Percentiles rank a stretch among this genome's conserved stretches.
Conservation (phyloP, 257 asterid species). For the Salvia hispanica region DNA sequence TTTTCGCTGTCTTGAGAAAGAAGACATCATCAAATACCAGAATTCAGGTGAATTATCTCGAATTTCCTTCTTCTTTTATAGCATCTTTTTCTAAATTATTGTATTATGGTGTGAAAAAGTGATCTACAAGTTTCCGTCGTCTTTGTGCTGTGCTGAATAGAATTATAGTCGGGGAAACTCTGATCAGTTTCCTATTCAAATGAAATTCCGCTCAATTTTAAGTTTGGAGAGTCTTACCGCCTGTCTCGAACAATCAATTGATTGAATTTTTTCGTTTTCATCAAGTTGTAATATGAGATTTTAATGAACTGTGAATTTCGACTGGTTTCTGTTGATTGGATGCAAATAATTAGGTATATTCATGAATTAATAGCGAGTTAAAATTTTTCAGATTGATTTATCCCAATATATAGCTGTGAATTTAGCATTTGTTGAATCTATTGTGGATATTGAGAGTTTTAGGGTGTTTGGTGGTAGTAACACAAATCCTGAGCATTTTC, state of each 20-base stretch:
- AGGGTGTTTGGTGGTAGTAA: neutral
- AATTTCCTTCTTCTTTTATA: neutral
- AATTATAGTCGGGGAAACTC: neutral
- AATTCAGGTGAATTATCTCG: slow-evolving; percentile 29
- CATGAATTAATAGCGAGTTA: neutral
- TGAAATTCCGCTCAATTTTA: slow-evolving; percentile 1
- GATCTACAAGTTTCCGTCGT: slow-evolving; percentile 21
- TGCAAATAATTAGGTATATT: neutral
- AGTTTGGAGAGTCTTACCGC: neutral
- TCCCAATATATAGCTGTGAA: neutral
- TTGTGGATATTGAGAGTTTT: slow-evolving; percentile 11
- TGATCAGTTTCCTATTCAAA: slow-evolving; percentile 17
- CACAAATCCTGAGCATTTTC: slow-evolving; percentile 6
- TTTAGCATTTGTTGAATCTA: neutral
- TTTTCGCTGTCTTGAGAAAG: slow-evolving; percentile 36
- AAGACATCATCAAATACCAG: slow-evolving; percentile 32
- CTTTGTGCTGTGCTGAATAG: slow-evolving; percentile 11
- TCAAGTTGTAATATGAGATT: neutral
- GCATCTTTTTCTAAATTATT: slow-evolving; percentile 7
- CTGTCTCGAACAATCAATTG: slow-evolving; percentile 10
- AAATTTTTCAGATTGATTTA: neutral
- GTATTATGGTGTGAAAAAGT: slow-evolving; percentile 3
- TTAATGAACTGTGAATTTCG: slow-evolving; percentile 16
- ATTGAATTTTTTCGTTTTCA: neutral
- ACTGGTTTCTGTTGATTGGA: slow-evolving; percentile 17